phyloP scores from a whole-genome alignment of 1,139 yeast species.

The Taphrina wiesneri region DNA sequence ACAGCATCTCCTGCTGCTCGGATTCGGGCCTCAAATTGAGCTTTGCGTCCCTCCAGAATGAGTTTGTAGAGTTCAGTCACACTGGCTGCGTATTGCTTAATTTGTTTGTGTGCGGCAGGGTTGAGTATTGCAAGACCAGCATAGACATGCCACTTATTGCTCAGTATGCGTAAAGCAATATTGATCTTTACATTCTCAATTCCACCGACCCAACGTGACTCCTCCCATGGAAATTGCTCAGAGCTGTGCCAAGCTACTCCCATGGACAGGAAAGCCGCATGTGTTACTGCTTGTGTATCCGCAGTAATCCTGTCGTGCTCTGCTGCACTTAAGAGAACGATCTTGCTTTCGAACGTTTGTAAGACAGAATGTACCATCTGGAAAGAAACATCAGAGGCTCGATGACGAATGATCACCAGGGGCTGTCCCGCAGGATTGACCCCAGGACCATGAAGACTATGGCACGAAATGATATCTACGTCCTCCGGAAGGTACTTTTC shows the following conservation, averaged over 20 bases:
- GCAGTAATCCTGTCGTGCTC: constrained; percentile 95
- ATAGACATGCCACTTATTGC: constrained; percentile 97
- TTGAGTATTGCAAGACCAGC: constrained; percentile 96
- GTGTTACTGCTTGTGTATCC: constrained; percentile 97
- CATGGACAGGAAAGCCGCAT: constrained; percentile 92
- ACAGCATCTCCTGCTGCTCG: constrained; percentile 69
- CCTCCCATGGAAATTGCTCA: constrained; percentile 90
- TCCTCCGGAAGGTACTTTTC: constrained; percentile 73
- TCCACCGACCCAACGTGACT: constrained; percentile 86
- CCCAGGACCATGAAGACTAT: constrained; percentile 91
- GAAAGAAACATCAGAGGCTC: constrained; percentile 60
- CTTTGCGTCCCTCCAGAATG: constrained; percentile 69
- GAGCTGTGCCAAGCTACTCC: constrained; percentile 91
- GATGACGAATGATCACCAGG: constrained; percentile 75
- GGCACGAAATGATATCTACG: constrained; percentile 79
- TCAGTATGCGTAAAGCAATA: constrained; percentile 81
- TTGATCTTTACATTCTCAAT: constrained; percentile 93
- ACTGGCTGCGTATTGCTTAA: constrained; percentile 82
- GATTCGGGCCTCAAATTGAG: constrained; percentile 61
- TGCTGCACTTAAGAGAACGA: constrained; percentile 73
- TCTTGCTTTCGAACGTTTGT: constrained; percentile 72
- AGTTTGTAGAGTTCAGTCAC: constrained; percentile 78
- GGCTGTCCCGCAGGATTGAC: constrained; percentile 92
- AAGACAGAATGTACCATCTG: constrained; percentile 64
- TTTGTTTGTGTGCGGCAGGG: constrained; percentile 90